phyloP scores from a whole-genome alignment of 306 rosid species.

The Prunus dulcis region DNA sequence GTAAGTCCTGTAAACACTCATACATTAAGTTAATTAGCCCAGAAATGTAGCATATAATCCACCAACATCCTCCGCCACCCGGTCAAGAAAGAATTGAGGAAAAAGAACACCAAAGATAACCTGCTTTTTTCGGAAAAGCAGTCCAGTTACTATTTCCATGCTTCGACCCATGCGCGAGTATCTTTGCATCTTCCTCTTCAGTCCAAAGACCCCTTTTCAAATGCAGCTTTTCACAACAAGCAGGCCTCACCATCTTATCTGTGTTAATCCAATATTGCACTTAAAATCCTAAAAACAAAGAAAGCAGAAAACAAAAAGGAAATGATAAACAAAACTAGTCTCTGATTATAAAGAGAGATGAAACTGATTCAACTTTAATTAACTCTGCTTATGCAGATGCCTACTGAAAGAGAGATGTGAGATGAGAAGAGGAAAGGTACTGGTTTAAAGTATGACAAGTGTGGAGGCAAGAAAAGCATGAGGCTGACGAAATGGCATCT shows the following conservation, averaged over 20 bases:
- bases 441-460: conserved; percentile 54
- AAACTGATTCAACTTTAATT: conserved; percentile 10
- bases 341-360: conserved; percentile 4
- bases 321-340: conserved; percentile 4
- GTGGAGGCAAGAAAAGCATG: conserved; percentile 78
- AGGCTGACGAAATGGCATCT: conserved; percentile 34
- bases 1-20: conserved; percentile 48
- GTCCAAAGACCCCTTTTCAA: conserved; percentile 49
- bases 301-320: background rate
- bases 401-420: conserved; percentile 36
- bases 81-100: background rate
- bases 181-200: conserved; percentile 61
- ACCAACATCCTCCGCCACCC: background rate
- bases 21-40: background rate
- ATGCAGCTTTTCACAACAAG: conserved; percentile 51
- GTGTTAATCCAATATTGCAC: conserved; percentile 21
- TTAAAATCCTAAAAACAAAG: background rate
- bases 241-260: conserved; percentile 59
- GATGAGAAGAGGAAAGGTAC: conserved; percentile 25
- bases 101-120: conserved; percentile 22
- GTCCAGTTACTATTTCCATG: conserved; percentile 63
- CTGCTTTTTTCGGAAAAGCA: conserved; percentile 63
- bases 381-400: conserved; percentile 29
- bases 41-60: background rate
- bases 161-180: conserved; percentile 48